These are phyloP conservation scores for Phialemonium atrogriseum DNA, from an alignment of 2,329 filamentous ascomycete genomes.

Conservation along the genomic window DNA sequence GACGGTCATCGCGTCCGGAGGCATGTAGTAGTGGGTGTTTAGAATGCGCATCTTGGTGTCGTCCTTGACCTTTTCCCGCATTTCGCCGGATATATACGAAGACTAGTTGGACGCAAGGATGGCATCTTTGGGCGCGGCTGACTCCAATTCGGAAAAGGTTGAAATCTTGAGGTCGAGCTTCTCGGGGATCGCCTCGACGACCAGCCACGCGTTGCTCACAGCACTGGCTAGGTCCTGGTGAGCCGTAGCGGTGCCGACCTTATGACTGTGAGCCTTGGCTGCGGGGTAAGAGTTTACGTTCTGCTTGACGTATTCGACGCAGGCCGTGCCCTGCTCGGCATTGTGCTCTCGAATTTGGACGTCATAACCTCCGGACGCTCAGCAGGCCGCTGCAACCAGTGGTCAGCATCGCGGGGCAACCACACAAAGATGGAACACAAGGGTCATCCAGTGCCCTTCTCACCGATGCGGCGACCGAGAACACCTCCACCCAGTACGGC, in stretches of 20 bases:
- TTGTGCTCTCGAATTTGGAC: constrained; percentile 34
- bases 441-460: neutral
- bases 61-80: constrained; percentile 32
- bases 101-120: constrained; percentile 44
- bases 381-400: constrained; percentile 18
- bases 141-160: constrained; percentile 38
- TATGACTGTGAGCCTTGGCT: constrained; percentile 9
- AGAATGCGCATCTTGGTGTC: constrained; percentile 29
- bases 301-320: constrained; percentile 28
- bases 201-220: constrained; percentile 39
- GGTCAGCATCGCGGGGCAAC: neutral
- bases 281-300: constrained; percentile 20
- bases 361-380: constrained; percentile 31
- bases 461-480: constrained; percentile 29
- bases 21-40: constrained; percentile 46
- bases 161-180: constrained; percentile 37
- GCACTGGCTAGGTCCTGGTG: constrained; percentile 29
- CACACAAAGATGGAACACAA: too few relatives aligned
- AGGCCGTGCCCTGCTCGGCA: constrained; percentile 24
- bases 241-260: constrained; percentile 11
- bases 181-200: constrained; percentile 47
- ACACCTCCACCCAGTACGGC: constrained; percentile 32
- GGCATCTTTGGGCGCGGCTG: constrained; percentile 30
- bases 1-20: constrained; percentile 33
- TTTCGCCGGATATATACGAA: constrained; percentile 40